Conservation (phyloP, 106 monocot species). For the Phalaenopsis aphrodite region DNA sequence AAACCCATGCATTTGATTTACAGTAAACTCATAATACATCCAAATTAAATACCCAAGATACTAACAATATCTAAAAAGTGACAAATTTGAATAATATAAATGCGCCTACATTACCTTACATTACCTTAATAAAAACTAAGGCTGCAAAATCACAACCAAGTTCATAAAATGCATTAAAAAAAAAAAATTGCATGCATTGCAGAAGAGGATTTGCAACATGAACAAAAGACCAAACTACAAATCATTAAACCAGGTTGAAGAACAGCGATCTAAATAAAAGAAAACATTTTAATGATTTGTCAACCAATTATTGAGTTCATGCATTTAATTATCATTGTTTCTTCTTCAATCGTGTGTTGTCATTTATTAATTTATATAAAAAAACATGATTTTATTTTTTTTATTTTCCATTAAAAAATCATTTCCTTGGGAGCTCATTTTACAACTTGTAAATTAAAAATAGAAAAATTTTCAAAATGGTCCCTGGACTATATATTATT, state of each 20-base stretch:
- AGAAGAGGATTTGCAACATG: neutral
- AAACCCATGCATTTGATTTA: no score
- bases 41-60: neutral
- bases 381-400: neutral
- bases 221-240: neutral
- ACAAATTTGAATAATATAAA: neutral
- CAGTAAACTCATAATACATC: no score
- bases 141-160: neutral
- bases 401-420: neutral
- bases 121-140: neutral
- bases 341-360: neutral
- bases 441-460: neutral
- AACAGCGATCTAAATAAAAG: neutral
- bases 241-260: neutral
- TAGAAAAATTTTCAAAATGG: neutral
- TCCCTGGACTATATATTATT: no score
- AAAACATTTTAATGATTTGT: neutral
- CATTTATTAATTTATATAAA: neutral
- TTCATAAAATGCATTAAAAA: neutral
- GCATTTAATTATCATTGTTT: neutral
- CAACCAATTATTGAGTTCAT: neutral
- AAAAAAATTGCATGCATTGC: neutral
- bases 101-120: neutral
- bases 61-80: neutral
- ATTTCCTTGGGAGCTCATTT: neutral